Conservation (phyloP, 2,329 filamentous ascomycete genomes). For the Thielaviopsis populi region DNA sequence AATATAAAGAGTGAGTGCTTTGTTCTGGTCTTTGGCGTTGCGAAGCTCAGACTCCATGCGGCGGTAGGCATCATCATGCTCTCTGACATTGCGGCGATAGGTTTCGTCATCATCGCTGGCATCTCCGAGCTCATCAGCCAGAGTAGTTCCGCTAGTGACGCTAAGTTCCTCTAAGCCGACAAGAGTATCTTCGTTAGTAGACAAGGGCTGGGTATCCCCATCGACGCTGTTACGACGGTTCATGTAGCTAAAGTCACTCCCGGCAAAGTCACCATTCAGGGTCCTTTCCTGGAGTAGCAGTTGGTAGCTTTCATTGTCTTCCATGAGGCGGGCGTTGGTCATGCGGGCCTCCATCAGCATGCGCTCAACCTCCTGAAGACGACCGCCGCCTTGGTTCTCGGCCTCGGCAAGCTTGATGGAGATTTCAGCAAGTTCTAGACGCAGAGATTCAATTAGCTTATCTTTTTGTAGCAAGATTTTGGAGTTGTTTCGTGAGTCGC, state of each 20-base stretch:
- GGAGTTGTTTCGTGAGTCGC: constrained; percentile 77
- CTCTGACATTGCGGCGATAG: constrained; percentile 38
- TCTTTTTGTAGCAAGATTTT: constrained; percentile 90
- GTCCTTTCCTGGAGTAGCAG: constrained; percentile 89
- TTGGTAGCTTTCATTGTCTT: constrained; percentile 98
- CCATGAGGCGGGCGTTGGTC: constrained; percentile 90
- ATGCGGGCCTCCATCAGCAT: constrained; percentile 83
- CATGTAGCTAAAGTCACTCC: constrained; percentile 61
- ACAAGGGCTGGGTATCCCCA: constrained; percentile 24
- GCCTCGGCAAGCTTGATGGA: constrained; percentile 92
- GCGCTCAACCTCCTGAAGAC: constrained; percentile 78
- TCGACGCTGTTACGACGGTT: constrained; percentile 12
- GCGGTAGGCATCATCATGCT: constrained; percentile 48
- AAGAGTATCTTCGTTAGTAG: constrained; percentile 44
- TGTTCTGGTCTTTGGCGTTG: constrained; percentile 80
- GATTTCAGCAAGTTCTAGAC: constrained; percentile 82
- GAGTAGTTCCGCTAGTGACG: constrained; percentile 20
- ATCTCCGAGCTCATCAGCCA: constrained; percentile 81
- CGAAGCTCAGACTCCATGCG: constrained; percentile 67
- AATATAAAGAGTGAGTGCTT: constrained; percentile 92
- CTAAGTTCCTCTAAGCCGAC: constrained; percentile 45
- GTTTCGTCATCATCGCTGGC: constrained; percentile 45
- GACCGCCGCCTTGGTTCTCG: constrained; percentile 80
- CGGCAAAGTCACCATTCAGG: constrained; percentile 80
- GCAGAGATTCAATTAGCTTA: constrained; percentile 82